A percentile compares a stretch with the other conserved stretches of the same genome.
phyloP scores from a whole-genome alignment of 768 basidiomycete species.

The Leccinum imitatum region DNA sequence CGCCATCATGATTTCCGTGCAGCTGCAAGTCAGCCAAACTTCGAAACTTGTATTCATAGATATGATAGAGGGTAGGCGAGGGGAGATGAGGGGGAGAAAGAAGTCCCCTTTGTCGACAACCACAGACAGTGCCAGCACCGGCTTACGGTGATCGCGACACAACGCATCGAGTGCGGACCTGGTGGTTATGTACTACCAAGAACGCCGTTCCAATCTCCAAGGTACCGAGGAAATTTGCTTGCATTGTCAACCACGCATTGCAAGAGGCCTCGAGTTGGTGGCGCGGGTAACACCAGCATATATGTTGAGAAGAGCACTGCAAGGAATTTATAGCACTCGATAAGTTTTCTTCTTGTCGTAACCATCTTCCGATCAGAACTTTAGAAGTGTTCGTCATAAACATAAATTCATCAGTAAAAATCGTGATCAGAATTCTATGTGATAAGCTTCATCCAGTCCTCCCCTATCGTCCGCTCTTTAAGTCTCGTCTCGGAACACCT shows the following conservation, averaged over 20 bases:
- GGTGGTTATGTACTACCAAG: not conserved
- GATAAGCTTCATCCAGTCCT: constrained; percentile 3
- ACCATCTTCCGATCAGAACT: constrained; percentile 1
- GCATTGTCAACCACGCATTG: constrained; percentile 4
- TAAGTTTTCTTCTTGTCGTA: not conserved
- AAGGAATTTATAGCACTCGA: not conserved
- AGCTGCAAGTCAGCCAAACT: not conserved
- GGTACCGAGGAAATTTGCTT: constrained; percentile 5
- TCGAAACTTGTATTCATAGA: not conserved
- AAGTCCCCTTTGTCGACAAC: not conserved
- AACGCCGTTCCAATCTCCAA: constrained; percentile 5
- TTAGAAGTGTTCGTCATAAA: not conserved
- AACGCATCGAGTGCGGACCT: not conserved
- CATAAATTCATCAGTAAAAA: not conserved
- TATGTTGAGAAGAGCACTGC: not conserved
- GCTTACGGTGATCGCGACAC: not conserved
- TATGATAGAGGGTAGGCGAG: not conserved
- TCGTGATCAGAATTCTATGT: not conserved
- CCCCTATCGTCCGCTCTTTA: not conserved
- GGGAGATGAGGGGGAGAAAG: not conserved
- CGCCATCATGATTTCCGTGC: not conserved
- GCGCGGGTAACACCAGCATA: not conserved
- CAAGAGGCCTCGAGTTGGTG: not conserved
- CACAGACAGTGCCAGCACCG: not conserved
- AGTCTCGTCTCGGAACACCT: constrained; percentile 3